These are phyloP conservation scores for Diutina sp. DNA, from an alignment of 1,139 yeast species.

Conservation along the genomic window DNA sequence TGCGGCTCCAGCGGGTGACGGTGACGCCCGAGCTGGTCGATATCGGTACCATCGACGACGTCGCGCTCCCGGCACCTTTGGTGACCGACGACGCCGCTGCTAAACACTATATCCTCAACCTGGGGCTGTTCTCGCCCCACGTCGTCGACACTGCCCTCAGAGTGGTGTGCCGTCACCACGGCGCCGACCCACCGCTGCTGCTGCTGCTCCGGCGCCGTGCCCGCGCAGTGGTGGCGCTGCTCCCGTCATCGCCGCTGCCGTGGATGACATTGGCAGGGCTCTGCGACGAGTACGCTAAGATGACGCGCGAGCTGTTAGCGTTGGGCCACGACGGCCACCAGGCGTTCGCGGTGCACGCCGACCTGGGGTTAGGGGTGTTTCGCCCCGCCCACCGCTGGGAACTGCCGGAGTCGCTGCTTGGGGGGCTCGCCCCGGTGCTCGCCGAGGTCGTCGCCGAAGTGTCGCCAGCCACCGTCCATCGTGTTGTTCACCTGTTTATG, in stretches of 20 bases:
- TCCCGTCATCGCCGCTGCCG: neutral
- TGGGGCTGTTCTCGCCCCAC: neutral
- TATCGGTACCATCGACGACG: neutral
- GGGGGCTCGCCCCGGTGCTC: slow-evolving; percentile 12
- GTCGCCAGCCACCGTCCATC: slow-evolving; percentile 17
- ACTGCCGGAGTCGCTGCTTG: slow-evolving; percentile 8
- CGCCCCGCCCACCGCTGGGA: slow-evolving; percentile 24
- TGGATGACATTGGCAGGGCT: neutral
- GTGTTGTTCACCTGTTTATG: slow-evolving; percentile 10
- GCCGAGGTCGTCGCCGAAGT: slow-evolving; percentile 11
- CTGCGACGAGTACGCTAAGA: neutral
- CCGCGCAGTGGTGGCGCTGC: neutral
- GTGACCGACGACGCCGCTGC: neutral
- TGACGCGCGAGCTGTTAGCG: neutral
- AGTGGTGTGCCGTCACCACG: neutral
- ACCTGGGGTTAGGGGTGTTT: slow-evolving; percentile 22
- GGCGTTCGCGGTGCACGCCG: slow-evolving; percentile 11
- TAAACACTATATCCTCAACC: neutral
- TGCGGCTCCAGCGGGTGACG: neutral
- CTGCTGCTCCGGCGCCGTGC: neutral
- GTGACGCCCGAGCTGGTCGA: neutral
- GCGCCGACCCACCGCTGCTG: neutral
- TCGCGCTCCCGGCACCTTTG: neutral
- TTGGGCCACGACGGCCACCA: neutral
- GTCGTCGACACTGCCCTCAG: neutral